Base-by-base conservation (phyloP, 2,329 filamentous ascomycete genomes). In the Aspergillus sp. region DNA sequence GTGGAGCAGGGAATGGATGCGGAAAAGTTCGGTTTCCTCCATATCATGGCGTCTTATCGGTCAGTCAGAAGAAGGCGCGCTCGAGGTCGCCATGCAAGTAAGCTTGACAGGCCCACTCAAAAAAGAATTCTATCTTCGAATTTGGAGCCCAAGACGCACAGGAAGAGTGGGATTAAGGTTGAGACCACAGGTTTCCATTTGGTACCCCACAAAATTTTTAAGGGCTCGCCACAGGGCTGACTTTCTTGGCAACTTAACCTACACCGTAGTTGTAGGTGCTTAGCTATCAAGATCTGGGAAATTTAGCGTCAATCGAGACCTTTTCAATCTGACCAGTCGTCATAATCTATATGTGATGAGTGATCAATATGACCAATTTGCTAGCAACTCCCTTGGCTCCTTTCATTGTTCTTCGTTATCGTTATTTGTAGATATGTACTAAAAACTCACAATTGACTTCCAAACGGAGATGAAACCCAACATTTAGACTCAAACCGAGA, bases 1-100 rank as follows among this genome's bases (percentile, higher is more conserved):
- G 68, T 88, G 81, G 45, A 97, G 84, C 47, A 68, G 77, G 57
- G 68, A 80, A 52, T 71, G 66, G 5, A 74, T 63, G 5, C 64
- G 61, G 34, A 58, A 57, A 11, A 76, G 61, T 39, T 70, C 65
- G 24, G 69, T 59, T 17, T 62, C 45, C 20, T 75, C 71, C 69
- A 73, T 74, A 48, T 40, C 22, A 17, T 49, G 19, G 30, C 33
- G 34, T 39, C 46, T 20, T 37, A 17, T 9, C 24, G 24, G n/a
- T 17, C 20, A 12, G 8, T 30, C 22, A 30, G n/a, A 30, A 30
- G n/a, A 30, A 17, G 24, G 4, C 22, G 15, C 44, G 15, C 24
- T 30, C 15, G 6, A 33, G 13, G 7, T 24, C 11, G 7, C 44
- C 44, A 30, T 30, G 22, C 24, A 30, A 4, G 9, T 20, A 42